Percentiles rank a stretch among this genome's conserved stretches.
phyloP scores from a whole-genome alignment of 805 yeast genomes.

The Saccharomycopsis fodiens region DNA sequence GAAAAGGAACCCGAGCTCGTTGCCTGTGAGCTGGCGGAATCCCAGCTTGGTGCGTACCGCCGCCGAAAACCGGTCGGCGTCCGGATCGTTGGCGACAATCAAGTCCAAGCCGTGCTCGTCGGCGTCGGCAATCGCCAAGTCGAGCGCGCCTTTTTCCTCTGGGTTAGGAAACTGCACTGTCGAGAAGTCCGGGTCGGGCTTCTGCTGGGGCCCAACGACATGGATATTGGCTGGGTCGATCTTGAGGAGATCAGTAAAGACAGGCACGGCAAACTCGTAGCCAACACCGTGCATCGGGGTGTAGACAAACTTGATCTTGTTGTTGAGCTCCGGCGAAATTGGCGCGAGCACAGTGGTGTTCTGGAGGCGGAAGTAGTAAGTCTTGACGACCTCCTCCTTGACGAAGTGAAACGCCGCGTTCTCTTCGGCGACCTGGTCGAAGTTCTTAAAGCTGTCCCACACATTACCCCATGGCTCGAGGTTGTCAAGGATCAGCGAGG shows the following conservation, averaged over 20 bases:
- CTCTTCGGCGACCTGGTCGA: conserved; percentile 22
- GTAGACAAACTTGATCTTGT: conserved; percentile 47
- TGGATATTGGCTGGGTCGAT: conserved; percentile 45
- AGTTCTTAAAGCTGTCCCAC: conserved; percentile 38
- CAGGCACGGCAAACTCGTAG: conserved; percentile 33
- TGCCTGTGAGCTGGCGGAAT: conserved; percentile 85
- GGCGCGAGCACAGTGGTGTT: conserved; percentile 4
- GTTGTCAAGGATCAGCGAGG: conserved; percentile 51
- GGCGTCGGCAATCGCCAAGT: conserved; percentile 59
- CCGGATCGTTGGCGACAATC: conserved; percentile 91
- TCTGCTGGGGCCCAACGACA: conserved; percentile 54
- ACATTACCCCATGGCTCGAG: conserved; percentile 51
- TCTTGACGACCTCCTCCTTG: conserved; percentile 34
- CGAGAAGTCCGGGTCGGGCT: conserved; percentile 79
- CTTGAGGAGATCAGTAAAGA: conserved; percentile 11
- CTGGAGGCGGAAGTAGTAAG: conserved; percentile 33
- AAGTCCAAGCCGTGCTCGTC: conserved; percentile 40
- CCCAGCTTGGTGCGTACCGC: conserved; percentile 42
- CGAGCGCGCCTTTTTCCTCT: conserved; percentile 88
- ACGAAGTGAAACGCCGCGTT: conserved; percentile 30
- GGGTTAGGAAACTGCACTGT: conserved; percentile 93
- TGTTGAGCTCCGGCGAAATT: background rate
- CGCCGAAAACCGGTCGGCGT: conserved; percentile 88
- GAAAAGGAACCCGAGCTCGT: conserved; percentile 82
- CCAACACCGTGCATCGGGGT: conserved; percentile 99